A percentile compares a stretch with the other conserved stretches of the same genome.
Conservation (phyloP, 805 yeast species). For the Cyberlindnera euphorbiae region DNA sequence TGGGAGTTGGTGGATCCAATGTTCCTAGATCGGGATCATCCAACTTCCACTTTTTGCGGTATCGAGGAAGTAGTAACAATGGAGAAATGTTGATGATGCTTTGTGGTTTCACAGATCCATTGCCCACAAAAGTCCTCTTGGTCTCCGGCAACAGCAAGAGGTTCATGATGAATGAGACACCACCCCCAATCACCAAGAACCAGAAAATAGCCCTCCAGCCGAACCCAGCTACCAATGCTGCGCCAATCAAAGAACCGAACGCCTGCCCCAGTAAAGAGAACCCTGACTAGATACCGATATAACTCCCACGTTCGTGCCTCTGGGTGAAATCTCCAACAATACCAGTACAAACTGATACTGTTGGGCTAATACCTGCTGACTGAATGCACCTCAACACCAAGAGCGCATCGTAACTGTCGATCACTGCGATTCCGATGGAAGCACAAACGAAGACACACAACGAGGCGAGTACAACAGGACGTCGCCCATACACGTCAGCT, state of each 20-base stretch:
- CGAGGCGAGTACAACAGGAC: constrained; percentile 59
- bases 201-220: constrained; percentile 77
- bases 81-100: constrained; percentile 40
- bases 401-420: constrained; percentile 53
- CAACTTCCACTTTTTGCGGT: constrained; percentile 22
- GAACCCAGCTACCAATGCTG: constrained; percentile 36
- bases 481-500: constrained; percentile 68
- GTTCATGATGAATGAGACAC: constrained; percentile 33
- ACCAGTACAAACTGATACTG: constrained; percentile 66
- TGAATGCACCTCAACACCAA: constrained; percentile 65
- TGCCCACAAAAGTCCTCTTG: constrained; percentile 64
- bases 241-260: constrained; percentile 69
- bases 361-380: constrained; percentile 73
- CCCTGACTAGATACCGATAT: constrained; percentile 62
- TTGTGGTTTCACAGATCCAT: constrained; percentile 58
- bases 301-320: constrained; percentile 62
- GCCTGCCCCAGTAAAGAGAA: constrained; percentile 69
- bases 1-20: constrained; percentile 19
- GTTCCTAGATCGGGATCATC: constrained; percentile 31
- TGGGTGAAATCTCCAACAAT: constrained; percentile 71
- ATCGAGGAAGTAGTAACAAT: constrained; percentile 25
- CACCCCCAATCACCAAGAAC: constrained; percentile 66
- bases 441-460: constrained; percentile 52
- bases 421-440: constrained; percentile 60
- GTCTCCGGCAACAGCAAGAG: constrained; percentile 68